phyloP scores from a whole-genome alignment of 2,329 filamentous ascomycete genomes.

The Aspergillus cejpii region DNA sequence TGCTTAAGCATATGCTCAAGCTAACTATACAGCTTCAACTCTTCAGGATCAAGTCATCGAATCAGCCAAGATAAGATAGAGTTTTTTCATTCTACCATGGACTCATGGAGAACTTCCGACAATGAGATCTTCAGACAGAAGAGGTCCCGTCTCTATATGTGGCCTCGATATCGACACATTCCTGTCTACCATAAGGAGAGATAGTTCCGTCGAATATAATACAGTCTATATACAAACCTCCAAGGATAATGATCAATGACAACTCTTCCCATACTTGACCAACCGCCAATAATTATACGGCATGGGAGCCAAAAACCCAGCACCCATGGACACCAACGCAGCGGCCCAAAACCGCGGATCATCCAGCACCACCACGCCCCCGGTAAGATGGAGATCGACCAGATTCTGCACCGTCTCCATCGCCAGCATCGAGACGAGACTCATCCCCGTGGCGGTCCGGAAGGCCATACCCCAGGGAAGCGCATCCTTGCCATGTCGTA shows the following conservation, averaged over 20 bases:
- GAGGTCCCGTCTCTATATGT: no score
- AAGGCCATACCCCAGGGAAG: constrained; percentile 45
- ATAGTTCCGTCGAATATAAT: neutral
- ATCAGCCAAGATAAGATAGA: no score
- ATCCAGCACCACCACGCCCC: constrained; percentile 45
- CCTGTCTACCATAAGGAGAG: no score
- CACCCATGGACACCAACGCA: constrained; percentile 31
- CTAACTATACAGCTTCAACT: no score
- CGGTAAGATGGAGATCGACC: constrained; percentile 52
- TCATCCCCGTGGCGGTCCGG: constrained; percentile 53
- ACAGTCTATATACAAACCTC: neutral
- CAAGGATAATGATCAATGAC: constrained; percentile 15
- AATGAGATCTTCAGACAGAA: no score
- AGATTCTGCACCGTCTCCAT: constrained; percentile 53
- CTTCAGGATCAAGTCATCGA: no score
- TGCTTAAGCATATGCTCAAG: no score
- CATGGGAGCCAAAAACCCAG: constrained; percentile 42
- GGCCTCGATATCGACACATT: no score
- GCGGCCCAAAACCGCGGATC: constrained; percentile 49
- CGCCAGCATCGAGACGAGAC: constrained; percentile 53
- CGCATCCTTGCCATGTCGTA: constrained; percentile 45
- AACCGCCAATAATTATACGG: constrained; percentile 51
- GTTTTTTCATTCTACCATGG: no score
- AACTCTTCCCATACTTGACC: constrained; percentile 43
- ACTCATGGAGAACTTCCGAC: no score